Conservation (phyloP, 768 basidiomycete genomes). For the Suillus decipiens region DNA sequence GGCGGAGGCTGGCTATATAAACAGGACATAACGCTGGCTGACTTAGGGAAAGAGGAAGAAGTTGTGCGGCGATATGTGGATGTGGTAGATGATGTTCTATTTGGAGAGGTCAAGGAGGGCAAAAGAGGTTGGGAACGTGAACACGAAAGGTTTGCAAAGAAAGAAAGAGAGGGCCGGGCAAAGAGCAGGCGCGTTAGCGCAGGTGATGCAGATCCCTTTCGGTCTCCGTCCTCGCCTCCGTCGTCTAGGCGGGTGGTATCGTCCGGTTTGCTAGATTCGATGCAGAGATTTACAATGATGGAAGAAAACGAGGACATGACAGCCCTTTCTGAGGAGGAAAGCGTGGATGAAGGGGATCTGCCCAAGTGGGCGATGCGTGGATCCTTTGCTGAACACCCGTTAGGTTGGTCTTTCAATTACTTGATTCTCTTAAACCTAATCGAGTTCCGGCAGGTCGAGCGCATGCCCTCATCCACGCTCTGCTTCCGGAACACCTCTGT, state of each 20-base stretch:
- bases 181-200: slow-evolving; percentile 36
- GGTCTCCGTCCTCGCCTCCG: slow-evolving; percentile 23
- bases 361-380: slow-evolving; percentile 76
- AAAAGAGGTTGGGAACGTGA: slow-evolving; percentile 51
- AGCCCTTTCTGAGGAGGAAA: slow-evolving; percentile 40
- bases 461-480: slow-evolving; percentile 57
- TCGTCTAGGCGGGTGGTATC: slow-evolving; percentile 56
- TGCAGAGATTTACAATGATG: slow-evolving; percentile 48
- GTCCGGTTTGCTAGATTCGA: slow-evolving; percentile 55
- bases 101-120: slow-evolving; percentile 55
- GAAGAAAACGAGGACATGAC: slow-evolving; percentile 63
- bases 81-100: slow-evolving; percentile 79
- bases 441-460: slow-evolving; percentile 51
- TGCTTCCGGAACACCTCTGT: slow-evolving; percentile 61
- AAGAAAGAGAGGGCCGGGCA: slow-evolving; percentile 39
- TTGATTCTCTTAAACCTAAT: slow-evolving; percentile 9
- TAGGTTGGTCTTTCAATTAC: slow-evolving; percentile 48
- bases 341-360: slow-evolving; percentile 68
- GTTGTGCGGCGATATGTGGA: slow-evolving; percentile 66
- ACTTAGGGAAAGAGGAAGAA: slow-evolving; percentile 57
- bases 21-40: slow-evolving; percentile 57
- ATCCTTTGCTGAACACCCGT: slow-evolving; percentile 53
- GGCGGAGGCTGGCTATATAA: slow-evolving; percentile 83
- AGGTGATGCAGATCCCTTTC: slow-evolving; percentile 30
- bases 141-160: slow-evolving; percentile 47